phyloP scores from a whole-genome alignment of 2,329 filamentous ascomycete genomes.

The Lasiodiplodia hormozganensis region DNA sequence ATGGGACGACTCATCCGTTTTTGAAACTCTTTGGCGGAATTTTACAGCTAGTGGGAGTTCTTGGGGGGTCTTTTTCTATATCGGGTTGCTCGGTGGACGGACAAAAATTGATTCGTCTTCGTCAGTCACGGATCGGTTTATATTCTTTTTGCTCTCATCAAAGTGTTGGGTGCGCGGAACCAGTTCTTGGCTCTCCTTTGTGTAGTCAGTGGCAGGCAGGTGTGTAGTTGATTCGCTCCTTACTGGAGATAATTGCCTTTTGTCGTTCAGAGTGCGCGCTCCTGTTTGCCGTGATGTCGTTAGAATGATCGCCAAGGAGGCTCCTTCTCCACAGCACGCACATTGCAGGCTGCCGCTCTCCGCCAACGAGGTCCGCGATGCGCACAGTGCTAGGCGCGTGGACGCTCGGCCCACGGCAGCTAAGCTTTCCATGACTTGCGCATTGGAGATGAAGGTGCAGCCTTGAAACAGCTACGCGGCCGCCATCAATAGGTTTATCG shows the following conservation, averaged over 20 bases:
- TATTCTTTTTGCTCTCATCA: conserved; percentile 8
- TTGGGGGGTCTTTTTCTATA: conserved; percentile 24
- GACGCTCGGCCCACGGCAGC: background rate
- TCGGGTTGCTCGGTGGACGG: conserved; percentile 19
- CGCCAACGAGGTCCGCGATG: background rate
- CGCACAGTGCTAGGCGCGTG: conserved; percentile 18
- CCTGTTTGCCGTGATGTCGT: background rate
- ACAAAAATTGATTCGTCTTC: conserved; percentile 27
- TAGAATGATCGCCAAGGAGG: conserved; percentile 15
- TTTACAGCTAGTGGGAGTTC: conserved; percentile 28
- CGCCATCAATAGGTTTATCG: conserved; percentile 9
- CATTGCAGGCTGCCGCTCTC: conserved; percentile 11
- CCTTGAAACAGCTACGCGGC: conserved; percentile 19
- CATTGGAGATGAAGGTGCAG: conserved; percentile 14
- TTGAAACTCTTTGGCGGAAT: conserved; percentile 29
- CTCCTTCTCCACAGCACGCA: conserved; percentile 8
- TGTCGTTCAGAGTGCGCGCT: background rate
- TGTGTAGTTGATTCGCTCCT: conserved; percentile 25
- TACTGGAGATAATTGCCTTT: conserved; percentile 28
- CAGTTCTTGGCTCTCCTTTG: conserved; percentile 13
- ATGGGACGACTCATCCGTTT: conserved; percentile 30
- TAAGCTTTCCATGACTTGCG: conserved; percentile 5
- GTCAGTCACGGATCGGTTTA: conserved; percentile 19
- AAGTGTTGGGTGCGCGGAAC: conserved; percentile 17
- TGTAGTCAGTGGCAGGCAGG: conserved; percentile 15